A percentile compares a stretch with the other conserved stretches of the same genome.
These are phyloP conservation scores for Xylaria sp. DNA, from an alignment of 2,329 filamentous ascomycete species.

Conservation along the genomic window DNA sequence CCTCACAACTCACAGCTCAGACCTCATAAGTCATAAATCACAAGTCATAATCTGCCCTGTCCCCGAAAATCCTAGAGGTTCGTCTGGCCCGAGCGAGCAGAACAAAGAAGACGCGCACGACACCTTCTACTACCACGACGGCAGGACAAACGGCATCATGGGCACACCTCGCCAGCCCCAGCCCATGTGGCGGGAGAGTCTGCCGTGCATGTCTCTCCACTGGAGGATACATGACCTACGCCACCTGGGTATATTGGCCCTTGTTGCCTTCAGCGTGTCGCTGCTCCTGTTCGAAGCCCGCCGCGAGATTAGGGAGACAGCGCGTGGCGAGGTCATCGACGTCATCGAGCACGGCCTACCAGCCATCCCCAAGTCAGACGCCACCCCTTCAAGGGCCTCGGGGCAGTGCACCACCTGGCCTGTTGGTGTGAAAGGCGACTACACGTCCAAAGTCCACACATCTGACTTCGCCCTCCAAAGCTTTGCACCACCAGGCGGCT, in stretches of 20 bases:
- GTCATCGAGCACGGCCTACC: neutral
- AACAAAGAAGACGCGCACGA: conserved; percentile 9
- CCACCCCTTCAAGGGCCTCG: conserved; percentile 13
- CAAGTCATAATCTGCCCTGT: neutral
- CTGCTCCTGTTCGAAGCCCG: conserved; percentile 42
- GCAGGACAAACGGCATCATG: conserved; percentile 19
- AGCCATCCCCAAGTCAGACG: neutral
- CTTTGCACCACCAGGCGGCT: conserved; percentile 44
- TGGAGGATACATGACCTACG: conserved; percentile 39
- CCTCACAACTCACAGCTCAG: neutral
- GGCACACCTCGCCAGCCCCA: conserved; percentile 17
- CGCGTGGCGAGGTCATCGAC: conserved; percentile 22
- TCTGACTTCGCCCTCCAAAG: conserved; percentile 37
- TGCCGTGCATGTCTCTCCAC: conserved; percentile 33
- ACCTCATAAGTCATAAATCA: neutral
- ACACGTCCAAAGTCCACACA: conserved; percentile 18
- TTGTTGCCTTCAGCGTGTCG: conserved; percentile 35
- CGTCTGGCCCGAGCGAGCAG: conserved; percentile 18
- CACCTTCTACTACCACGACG: conserved; percentile 15
- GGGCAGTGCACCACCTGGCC: conserved; percentile 48
- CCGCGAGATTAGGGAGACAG: conserved; percentile 38
- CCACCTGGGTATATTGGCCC: conserved; percentile 38
- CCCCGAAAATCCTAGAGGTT: neutral
- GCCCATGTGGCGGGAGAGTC: conserved; percentile 37
- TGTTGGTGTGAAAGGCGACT: conserved; percentile 37